phyloP scores from a whole-genome alignment of 176 grass and related monocot genomes.

The Thinopyrum elongatum region DNA sequence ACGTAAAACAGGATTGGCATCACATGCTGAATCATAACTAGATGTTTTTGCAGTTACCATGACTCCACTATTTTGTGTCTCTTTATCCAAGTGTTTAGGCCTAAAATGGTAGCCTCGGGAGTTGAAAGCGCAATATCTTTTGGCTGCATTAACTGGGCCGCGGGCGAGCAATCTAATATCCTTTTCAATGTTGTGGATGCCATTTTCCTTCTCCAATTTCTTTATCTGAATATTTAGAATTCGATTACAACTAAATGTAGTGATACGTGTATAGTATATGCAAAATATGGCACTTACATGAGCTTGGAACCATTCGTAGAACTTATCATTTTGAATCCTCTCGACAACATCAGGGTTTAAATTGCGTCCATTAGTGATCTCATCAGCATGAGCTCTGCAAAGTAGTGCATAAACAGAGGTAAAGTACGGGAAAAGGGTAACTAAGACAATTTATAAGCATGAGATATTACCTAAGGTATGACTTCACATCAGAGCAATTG shows the following conservation, averaged over 20 bases:
- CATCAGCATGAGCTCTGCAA: not conserved
- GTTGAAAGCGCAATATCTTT: not conserved
- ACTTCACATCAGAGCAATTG: conserved; percentile 6
- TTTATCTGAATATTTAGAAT: not conserved
- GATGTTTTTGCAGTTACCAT: not conserved
- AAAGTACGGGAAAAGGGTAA: not conserved
- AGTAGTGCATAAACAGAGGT: not conserved
- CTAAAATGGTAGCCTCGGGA: not conserved
- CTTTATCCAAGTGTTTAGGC: not conserved
- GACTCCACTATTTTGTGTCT: not conserved
- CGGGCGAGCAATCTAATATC: not conserved
- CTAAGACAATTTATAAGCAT: not conserved
- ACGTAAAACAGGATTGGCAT: too few relatives aligned
- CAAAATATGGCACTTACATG: conserved; percentile 5
- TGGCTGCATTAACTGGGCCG: not conserved
- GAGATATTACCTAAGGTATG: conserved; percentile 23
- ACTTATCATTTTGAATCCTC: not conserved
- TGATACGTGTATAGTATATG: not conserved
- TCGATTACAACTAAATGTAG: not conserved
- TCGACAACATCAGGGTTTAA: not conserved
- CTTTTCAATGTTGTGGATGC: not conserved
- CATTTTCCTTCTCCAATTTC: not conserved
- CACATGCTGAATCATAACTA: too few relatives aligned
- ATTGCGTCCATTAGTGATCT: too few relatives aligned
- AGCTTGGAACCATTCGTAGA: conserved; percentile 7